Conservation (phyloP, 2,329 filamentous ascomycete genomes). For the Aaosphaeria pasadenensis region DNA sequence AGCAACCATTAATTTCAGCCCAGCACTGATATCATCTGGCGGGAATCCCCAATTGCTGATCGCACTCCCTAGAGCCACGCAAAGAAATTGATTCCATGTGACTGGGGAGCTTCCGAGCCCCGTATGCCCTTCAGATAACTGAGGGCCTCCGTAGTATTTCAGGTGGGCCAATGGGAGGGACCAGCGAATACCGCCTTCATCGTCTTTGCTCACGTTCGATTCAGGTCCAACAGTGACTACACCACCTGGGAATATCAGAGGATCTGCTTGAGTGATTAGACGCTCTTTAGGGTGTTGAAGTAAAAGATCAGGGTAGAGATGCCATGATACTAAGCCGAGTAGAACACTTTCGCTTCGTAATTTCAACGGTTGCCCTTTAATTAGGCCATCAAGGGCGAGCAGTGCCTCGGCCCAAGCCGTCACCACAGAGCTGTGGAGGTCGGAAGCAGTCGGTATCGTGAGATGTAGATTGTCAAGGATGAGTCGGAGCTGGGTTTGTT, state of each 20-base stretch:
- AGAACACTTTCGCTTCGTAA: slow-evolving; percentile 6
- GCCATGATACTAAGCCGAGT: slow-evolving; percentile 8
- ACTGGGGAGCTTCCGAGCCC: too few relatives aligned
- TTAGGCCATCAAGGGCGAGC: slow-evolving; percentile 9
- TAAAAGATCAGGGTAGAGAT: slow-evolving; percentile 12
- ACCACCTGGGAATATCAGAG: neutral
- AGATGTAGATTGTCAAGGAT: slow-evolving; percentile 10
- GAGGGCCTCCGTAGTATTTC: slow-evolving; percentile 4
- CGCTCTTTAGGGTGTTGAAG: neutral
- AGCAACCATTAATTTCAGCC: too few relatives aligned
- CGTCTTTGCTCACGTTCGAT: neutral
- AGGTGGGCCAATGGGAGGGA: slow-evolving; percentile 5
- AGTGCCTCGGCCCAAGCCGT: slow-evolving; percentile 10
- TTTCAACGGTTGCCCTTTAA: slow-evolving; percentile 8
- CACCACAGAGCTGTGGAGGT: slow-evolving; percentile 5
- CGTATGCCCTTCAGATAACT: neutral
- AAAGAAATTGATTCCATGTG: too few relatives aligned
- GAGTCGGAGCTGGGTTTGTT: slow-evolving; percentile 11
- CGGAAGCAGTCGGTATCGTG: neutral
- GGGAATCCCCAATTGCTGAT: too few relatives aligned
- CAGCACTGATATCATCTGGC: too few relatives aligned
- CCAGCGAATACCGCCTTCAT: slow-evolving; percentile 4
- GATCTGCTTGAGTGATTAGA: neutral
- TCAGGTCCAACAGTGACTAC: neutral
- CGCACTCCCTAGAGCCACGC: too few relatives aligned